These are phyloP conservation scores for Mycena polygramma DNA, from an alignment of 768 basidiomycete genomes.

Conservation along the genomic window DNA sequence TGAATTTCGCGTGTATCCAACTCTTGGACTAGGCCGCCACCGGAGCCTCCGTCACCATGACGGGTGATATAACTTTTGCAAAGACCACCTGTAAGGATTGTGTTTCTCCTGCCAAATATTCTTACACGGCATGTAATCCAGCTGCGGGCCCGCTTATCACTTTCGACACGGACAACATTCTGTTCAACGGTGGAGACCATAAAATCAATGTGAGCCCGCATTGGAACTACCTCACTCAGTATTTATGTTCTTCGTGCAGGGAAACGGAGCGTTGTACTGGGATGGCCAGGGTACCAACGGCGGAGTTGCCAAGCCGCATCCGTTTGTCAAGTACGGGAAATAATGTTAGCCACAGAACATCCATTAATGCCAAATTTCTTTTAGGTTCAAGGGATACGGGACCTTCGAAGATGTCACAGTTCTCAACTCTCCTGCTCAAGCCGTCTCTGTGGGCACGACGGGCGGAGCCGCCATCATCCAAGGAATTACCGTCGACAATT, in stretches of 20 bases:
- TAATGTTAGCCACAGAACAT: not conserved
- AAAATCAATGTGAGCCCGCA: constrained; percentile 24
- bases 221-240: not conserved
- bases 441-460: constrained; percentile 35
- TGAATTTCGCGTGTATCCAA: not conserved
- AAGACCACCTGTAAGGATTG: constrained; percentile 29
- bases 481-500: constrained; percentile 34
- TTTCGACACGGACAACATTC: constrained; percentile 28
- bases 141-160: constrained; percentile 36
- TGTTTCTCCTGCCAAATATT: not conserved
- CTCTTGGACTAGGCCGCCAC: constrained; percentile 48
- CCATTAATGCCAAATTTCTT: not conserved
- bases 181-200: constrained; percentile 34
- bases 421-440: constrained; percentile 36
- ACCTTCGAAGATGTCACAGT: constrained; percentile 36
- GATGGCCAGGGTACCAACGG: constrained; percentile 38
- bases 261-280: constrained; percentile 37
- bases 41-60: constrained; percentile 41
- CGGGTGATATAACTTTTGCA: constrained; percentile 34
- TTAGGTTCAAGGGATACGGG: constrained; percentile 35
- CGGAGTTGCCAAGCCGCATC: constrained; percentile 38
- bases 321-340: constrained; percentile 33
- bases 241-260: constrained; percentile 8
- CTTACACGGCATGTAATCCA: not conserved
- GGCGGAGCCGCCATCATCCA: constrained; percentile 25